phyloP scores from a whole-genome alignment of 805 yeast species.

The Dipodascus geniculatus region DNA sequence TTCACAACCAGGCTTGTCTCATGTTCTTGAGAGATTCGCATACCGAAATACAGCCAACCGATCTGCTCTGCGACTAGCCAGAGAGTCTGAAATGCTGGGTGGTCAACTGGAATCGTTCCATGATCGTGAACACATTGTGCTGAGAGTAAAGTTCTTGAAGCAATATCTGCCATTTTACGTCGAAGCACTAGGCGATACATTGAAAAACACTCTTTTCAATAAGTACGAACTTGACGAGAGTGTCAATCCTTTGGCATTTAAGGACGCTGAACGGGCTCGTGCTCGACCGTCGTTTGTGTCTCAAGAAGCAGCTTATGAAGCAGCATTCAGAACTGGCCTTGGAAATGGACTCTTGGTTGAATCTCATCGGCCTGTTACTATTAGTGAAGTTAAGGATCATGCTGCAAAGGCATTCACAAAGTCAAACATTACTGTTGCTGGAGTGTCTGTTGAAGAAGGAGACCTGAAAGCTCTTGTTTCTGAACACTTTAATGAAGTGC shows the following conservation, averaged over 20 bases:
- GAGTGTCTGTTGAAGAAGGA: constrained; percentile 57
- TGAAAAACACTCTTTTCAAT: constrained; percentile 56
- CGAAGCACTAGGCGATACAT: constrained; percentile 65
- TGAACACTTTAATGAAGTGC: constrained; percentile 46
- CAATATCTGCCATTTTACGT: constrained; percentile 88
- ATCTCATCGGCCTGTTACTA: constrained; percentile 43
- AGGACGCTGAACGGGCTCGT: constrained; percentile 38
- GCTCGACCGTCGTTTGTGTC: constrained; percentile 47
- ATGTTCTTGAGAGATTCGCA: constrained; percentile 70
- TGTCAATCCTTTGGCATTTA: constrained; percentile 65
- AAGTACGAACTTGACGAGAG: constrained; percentile 75
- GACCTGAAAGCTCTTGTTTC: constrained; percentile 59
- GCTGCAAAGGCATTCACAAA: constrained; percentile 59
- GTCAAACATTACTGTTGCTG: constrained; percentile 60
- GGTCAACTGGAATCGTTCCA: constrained; percentile 60
- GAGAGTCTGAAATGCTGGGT: constrained; percentile 91
- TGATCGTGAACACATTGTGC: constrained; percentile 74
- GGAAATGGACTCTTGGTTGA: constrained; percentile 75
- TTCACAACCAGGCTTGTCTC: constrained; percentile 69
- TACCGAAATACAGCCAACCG: constrained; percentile 67
- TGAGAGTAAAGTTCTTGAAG: constrained; percentile 71
- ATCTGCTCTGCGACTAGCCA: constrained; percentile 83
- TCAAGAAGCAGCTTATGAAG: constrained; percentile 64
- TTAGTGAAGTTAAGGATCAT: constrained; percentile 54
- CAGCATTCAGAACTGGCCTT: constrained; percentile 76